Conservation (phyloP, 2,329 filamentous ascomycete species). For the Westerdykella ornata region DNA sequence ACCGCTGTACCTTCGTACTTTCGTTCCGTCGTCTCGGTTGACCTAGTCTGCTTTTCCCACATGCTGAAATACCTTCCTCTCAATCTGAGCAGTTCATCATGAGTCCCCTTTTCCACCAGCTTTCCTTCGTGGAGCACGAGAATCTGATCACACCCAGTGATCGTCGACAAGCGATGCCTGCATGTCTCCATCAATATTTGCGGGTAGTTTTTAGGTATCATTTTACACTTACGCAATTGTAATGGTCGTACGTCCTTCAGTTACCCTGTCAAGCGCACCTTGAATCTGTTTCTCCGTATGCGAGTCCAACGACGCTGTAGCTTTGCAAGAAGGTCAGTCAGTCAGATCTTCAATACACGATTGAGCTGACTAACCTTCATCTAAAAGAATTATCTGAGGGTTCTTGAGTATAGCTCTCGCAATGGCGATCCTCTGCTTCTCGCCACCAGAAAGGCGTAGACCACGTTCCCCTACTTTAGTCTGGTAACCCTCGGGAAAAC, state of each 20-base stretch:
- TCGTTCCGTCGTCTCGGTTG: neutral
- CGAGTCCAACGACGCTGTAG: slow-evolving; percentile 46
- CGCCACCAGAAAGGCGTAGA: slow-evolving; percentile 51
- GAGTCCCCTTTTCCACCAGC: slow-evolving; percentile 12
- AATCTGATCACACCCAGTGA: slow-evolving; percentile 9
- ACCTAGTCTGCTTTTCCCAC: slow-evolving; percentile 14
- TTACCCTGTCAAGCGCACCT: slow-evolving; percentile 37
- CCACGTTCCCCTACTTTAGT: slow-evolving; percentile 26
- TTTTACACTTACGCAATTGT: slow-evolving; percentile 38
- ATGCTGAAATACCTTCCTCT: slow-evolving; percentile 9
- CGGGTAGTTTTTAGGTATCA: neutral
- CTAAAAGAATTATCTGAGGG: slow-evolving; percentile 71
- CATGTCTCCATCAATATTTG: neutral
- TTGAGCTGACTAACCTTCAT: slow-evolving; percentile 46
- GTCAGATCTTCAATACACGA: no score
- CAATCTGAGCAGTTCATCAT: slow-evolving; percentile 6
- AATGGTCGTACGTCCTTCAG: slow-evolving; percentile 8
- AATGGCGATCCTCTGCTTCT: slow-evolving; percentile 58
- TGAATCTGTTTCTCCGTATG: slow-evolving; percentile 52
- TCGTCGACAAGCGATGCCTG: slow-evolving; percentile 11
- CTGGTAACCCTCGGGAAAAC: slow-evolving; percentile 40
- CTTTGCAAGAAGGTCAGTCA: slow-evolving; percentile 23
- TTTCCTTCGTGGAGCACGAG: slow-evolving; percentile 12
- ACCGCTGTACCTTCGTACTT: no score
- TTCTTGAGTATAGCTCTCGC: slow-evolving; percentile 67